A percentile compares a stretch with the other conserved stretches of the same genome.
phyloP scores from a whole-genome alignment of 2,329 filamentous ascomycete genomes.

The Stemphylium vesicarium region DNA sequence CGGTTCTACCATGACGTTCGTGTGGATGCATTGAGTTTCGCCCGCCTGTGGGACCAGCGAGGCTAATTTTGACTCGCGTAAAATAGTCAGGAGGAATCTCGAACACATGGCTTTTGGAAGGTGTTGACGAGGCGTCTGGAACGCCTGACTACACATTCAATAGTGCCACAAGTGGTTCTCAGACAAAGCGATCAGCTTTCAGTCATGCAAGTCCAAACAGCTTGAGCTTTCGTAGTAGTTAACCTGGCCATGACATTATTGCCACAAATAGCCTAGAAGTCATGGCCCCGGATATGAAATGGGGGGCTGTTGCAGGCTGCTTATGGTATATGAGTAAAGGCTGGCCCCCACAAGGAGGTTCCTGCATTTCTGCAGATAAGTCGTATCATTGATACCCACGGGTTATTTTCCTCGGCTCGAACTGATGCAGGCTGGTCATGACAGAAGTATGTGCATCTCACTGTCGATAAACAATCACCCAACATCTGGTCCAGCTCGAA shows the following conservation, averaged over 20 bases:
- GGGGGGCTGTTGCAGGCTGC: not conserved
- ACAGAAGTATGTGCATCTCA: not conserved
- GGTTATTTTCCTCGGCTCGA: not conserved
- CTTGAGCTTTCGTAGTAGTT: too few relatives aligned
- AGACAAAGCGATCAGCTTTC: not conserved
- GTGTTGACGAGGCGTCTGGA: not conserved
- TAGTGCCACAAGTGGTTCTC: not conserved
- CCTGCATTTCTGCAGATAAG: too few relatives aligned
- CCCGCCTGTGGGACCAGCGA: slow-evolving; percentile 7
- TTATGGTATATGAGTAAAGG: not conserved
- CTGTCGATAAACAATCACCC: not conserved
- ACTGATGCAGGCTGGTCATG: not conserved
- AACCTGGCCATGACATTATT: not conserved
- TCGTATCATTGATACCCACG: too few relatives aligned
- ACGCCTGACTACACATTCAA: not conserved
- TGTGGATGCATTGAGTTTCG: slow-evolving; percentile 13
- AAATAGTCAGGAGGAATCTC: slow-evolving; percentile 10
- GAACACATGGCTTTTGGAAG: slow-evolving; percentile 3
- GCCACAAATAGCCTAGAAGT: not conserved
- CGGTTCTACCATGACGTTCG: slow-evolving; percentile 15
- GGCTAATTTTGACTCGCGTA: slow-evolving; percentile 21
- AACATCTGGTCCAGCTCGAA: not conserved
- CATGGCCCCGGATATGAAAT: not conserved
- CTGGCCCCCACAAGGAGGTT: too few relatives aligned
- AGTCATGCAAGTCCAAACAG: too few relatives aligned